Percentiles rank a stretch among this genome's conserved stretches.
These are phyloP conservation scores for Calonectria hongkongensis DNA, from an alignment of 2,329 filamentous ascomycete genomes.

Conservation along the genomic window DNA sequence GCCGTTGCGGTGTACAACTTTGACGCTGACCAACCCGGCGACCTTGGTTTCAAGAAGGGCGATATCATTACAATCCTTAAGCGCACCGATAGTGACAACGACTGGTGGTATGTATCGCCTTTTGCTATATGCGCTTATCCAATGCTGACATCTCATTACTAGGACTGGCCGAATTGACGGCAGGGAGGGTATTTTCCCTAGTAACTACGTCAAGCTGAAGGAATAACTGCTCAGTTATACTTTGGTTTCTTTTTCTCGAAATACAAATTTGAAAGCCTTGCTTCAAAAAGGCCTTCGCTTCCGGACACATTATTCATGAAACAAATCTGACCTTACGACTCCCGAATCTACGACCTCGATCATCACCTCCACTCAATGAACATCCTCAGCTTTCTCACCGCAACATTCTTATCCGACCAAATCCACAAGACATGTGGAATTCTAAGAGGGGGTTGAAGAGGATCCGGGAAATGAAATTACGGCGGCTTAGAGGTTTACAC, in stretches of 20 bases:
- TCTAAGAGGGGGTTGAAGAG: constrained; percentile 25
- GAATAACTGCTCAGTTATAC: constrained; percentile 59
- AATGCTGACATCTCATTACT: constrained; percentile 25
- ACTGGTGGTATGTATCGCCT: constrained; percentile 85
- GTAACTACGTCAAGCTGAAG: constrained; percentile 83
- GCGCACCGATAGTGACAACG: constrained; percentile 93
- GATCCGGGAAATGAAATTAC: constrained; percentile 28
- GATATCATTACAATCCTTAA: constrained; percentile 97
- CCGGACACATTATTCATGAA: not conserved
- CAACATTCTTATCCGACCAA: constrained; percentile 15
- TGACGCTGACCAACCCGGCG: constrained; percentile 93
- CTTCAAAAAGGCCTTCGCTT: not conserved
- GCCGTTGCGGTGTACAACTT: constrained; percentile 95
- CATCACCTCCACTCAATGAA: constrained; percentile 17
- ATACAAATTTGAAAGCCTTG: not conserved
- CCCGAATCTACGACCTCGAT: constrained; percentile 15
- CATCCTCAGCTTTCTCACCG: constrained; percentile 9
- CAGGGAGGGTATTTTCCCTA: constrained; percentile 94
- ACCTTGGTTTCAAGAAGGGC: constrained; percentile 97
- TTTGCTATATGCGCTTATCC: not conserved
- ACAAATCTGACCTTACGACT: constrained; percentile 23
- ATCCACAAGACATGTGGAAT: constrained; percentile 4
- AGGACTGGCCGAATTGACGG: constrained; percentile 93
- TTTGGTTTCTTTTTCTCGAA: not conserved
- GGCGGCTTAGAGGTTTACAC: constrained; percentile 42